Percentiles rank a stretch among this genome's conserved stretches.
Conservation (phyloP, 2,329 filamentous ascomycete species). For the Thermomyces lanuginosus region DNA sequence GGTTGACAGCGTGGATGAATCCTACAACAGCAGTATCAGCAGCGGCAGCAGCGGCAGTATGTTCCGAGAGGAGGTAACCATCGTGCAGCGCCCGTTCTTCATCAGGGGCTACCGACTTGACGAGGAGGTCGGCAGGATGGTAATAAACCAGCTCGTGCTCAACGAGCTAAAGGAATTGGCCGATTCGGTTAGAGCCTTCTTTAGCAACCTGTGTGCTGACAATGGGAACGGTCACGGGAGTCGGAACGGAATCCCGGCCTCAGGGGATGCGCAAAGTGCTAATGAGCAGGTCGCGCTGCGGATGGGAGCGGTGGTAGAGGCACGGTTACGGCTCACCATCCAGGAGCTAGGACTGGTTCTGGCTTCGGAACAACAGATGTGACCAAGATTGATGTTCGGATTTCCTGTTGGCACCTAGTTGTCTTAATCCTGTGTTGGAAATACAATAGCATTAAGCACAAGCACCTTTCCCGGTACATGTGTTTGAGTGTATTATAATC, state of each 20-base stretch:
- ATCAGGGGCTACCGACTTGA: slow-evolving; percentile 7
- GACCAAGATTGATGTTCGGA: no score
- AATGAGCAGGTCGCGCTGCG: background rate
- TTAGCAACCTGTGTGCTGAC: background rate
- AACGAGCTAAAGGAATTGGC: slow-evolving; percentile 1
- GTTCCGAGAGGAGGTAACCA: slow-evolving; percentile 2
- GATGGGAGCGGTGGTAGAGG: background rate
- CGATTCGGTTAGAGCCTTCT: background rate
- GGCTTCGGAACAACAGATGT: background rate
- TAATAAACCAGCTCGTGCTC: slow-evolving; percentile 7
- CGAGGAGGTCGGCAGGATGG: slow-evolving; percentile 5
- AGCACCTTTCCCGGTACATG: no score
- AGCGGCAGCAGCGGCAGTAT: slow-evolving; percentile 1
- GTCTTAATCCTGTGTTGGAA: no score
- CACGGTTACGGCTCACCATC: background rate
- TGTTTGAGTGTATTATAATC: no score
- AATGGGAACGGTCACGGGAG: background rate
- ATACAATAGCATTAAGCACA: no score
- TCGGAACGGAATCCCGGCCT: background rate
- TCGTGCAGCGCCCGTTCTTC: slow-evolving; percentile 7
- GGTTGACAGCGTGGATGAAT: background rate
- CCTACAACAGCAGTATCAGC: slow-evolving; percentile 1
- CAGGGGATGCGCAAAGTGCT: no score
- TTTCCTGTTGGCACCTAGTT: no score
- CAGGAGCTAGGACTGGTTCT: background rate